Conservation (phyloP, 768 basidiomycete species). For the Lactarius vividus region DNA sequence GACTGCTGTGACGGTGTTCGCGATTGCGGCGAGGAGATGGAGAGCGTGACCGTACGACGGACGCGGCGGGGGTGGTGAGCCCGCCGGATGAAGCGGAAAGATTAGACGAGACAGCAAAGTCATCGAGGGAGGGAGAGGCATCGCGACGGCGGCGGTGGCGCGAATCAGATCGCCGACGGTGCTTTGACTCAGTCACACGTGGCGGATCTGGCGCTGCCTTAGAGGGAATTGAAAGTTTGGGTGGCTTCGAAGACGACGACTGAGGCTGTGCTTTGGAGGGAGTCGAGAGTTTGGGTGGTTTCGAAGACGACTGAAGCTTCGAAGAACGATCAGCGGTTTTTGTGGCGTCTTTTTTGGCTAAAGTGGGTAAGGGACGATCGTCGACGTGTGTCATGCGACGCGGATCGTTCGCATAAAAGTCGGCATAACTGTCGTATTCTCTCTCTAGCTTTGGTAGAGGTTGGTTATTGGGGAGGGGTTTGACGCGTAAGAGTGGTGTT, state of each 20-base stretch:
- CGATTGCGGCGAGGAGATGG: constrained; percentile 12
- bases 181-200: constrained; percentile 6
- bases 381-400: constrained; percentile 20
- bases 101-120: constrained; percentile 24
- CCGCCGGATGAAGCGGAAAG: constrained; percentile 24
- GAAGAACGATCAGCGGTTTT: constrained; percentile 4
- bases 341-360: constrained; percentile 14
- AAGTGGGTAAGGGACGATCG: constrained; percentile 19
- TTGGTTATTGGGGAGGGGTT: constrained; percentile 19
- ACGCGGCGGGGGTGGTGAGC: constrained; percentile 24
- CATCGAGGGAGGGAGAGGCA: constrained; percentile 9
- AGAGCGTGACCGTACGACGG: constrained; percentile 15
- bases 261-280: constrained; percentile 5
- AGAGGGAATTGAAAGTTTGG: constrained; percentile 15
- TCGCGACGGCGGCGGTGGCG: constrained; percentile 11
- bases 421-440: constrained; percentile 23
- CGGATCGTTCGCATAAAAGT: constrained; percentile 23
- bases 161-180: constrained; percentile 5
- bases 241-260: constrained; percentile 14
- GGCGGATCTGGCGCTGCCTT: constrained; percentile 18
- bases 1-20: constrained; percentile 9
- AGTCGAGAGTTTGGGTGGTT: constrained; percentile 9
- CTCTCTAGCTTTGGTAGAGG: constrained; percentile 20
- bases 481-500: constrained; percentile 14
- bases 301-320: constrained; percentile 16